A percentile compares a stretch with the other conserved stretches of the same genome.
Evolutionary conservation across 129 eudicot genomes (phyloP).

Genomic region (Flaveria bidentis): DNA sequence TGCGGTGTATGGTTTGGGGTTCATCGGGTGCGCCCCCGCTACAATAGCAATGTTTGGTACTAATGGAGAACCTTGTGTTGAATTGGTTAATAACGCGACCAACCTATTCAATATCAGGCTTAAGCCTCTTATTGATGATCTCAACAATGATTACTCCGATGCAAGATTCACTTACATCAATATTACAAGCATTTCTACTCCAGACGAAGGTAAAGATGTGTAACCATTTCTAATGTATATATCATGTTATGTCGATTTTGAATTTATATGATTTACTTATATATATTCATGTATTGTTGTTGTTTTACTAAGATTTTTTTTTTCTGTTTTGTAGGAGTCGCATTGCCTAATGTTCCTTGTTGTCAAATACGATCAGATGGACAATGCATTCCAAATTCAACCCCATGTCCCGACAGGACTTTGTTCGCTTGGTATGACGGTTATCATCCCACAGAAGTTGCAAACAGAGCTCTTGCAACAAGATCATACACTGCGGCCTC

Average conservation of each 20-base stretch:
- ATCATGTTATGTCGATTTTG: not conserved
- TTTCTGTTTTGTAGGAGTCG: not conserved
- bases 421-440: conserved; percentile 31
- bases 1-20: conserved; percentile 41
- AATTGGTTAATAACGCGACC: conserved; percentile 23
- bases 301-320: not conserved
- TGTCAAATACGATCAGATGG: conserved; percentile 32
- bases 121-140: conserved; percentile 37
- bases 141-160: conserved; percentile 26
- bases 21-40: conserved; percentile 47
- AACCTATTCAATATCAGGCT: conserved; percentile 44
- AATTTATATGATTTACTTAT: not conserved
- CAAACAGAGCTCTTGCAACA: conserved; percentile 19
- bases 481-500: conserved; percentile 31
- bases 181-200: conserved; percentile 22
- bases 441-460: conserved; percentile 36
- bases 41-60: conserved; percentile 24
- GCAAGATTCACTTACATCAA: conserved; percentile 43
- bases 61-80: conserved; percentile 32
- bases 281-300: not conserved
- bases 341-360: conserved; percentile 28
- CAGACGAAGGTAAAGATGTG: conserved; percentile 23
- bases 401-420: conserved; percentile 23
- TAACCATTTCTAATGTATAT: not conserved
- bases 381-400: conserved; percentile 28